Conservation (phyloP, 352 stramenopile genomes). For the Phytophthora vignae region DNA sequence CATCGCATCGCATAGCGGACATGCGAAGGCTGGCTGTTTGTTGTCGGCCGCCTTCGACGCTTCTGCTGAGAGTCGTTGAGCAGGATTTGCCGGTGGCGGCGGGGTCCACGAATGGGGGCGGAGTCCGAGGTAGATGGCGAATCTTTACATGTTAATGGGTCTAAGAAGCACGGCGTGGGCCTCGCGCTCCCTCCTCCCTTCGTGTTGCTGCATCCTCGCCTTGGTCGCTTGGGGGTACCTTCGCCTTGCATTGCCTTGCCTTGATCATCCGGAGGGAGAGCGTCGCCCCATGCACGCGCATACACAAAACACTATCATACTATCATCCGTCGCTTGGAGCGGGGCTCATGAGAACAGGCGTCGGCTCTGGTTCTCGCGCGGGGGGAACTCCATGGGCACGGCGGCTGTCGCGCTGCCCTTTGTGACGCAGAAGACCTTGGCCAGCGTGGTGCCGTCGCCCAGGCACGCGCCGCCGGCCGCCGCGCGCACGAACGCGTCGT, state of each 20-base stretch:
- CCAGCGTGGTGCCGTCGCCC: conserved; percentile 31
- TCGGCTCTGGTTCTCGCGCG: conserved; percentile 38
- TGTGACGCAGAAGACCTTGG: conserved; percentile 48
- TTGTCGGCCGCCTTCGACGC: background rate
- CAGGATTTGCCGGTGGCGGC: conserved; percentile 11
- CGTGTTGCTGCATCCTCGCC: background rate
- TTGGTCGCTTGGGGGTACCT: background rate
- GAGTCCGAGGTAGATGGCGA: background rate
- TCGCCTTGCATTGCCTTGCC: background rate
- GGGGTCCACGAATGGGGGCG: background rate
- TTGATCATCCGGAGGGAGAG: conserved; percentile 2
- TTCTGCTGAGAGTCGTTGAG: conserved; percentile 5
- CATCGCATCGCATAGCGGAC: background rate
- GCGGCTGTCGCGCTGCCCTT: conserved; percentile 34
- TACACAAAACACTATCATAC: conserved; percentile 40
- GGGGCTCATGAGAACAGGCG: conserved; percentile 43
- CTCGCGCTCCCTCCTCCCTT: conserved; percentile 1
- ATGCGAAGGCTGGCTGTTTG: no score
- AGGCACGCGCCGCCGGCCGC: conserved; percentile 32
- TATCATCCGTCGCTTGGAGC: conserved; percentile 8
- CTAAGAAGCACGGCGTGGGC: conserved; percentile 13
- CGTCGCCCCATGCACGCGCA: conserved; percentile 18
- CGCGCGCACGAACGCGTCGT: conserved; percentile 46
- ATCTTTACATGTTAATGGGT: conserved; percentile 30
- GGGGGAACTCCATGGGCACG: conserved; percentile 52